phyloP scores from a whole-genome alignment of 352 stramenopile genomes.

The Globisporangium acanthophoron region DNA sequence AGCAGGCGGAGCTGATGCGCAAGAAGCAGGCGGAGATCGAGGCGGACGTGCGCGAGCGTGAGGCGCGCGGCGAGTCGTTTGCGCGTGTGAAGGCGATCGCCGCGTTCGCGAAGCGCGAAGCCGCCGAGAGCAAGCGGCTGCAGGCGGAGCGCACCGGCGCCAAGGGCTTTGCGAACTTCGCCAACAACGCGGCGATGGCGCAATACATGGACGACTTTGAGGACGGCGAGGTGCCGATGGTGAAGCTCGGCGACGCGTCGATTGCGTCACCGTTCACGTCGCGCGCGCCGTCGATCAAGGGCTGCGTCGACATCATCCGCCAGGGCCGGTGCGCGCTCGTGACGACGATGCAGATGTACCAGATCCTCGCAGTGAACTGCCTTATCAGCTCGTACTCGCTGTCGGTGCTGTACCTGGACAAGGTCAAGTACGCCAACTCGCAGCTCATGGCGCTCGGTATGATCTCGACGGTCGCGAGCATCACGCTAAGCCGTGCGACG shows the following conservation, averaged over 20 bases:
- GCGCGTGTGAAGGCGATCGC: conserved; percentile 82
- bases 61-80: conserved; percentile 83
- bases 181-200: conserved; percentile 79
- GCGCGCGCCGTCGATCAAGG: conserved; percentile 88
- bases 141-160: conserved; percentile 63
- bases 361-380: conserved; percentile 98
- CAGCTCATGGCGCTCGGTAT: conserved; percentile 90
- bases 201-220: conserved; percentile 92
- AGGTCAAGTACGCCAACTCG: conserved; percentile 98
- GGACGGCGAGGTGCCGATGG: conserved; percentile 92
- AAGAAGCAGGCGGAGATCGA: conserved; percentile 81
- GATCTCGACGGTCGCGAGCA: conserved; percentile 81
- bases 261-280: conserved; percentile 99
- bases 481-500: conserved; percentile 89
- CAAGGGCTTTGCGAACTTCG: conserved; percentile 84
- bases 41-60: conserved; percentile 64
- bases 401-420: conserved; percentile 97
- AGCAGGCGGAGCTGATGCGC: conserved; percentile 81
- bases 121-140: conserved; percentile 61
- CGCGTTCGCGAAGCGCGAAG: conserved; percentile 79
- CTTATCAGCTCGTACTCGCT: conserved; percentile 98
- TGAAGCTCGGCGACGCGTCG: conserved; percentile 98
- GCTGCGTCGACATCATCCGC: conserved; percentile 95
- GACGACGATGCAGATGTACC: conserved; percentile 98
- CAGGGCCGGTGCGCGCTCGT: conserved; percentile 99